Conservation (phyloP, 139 green algal genomes). For the Micromonas commoda region DNA sequence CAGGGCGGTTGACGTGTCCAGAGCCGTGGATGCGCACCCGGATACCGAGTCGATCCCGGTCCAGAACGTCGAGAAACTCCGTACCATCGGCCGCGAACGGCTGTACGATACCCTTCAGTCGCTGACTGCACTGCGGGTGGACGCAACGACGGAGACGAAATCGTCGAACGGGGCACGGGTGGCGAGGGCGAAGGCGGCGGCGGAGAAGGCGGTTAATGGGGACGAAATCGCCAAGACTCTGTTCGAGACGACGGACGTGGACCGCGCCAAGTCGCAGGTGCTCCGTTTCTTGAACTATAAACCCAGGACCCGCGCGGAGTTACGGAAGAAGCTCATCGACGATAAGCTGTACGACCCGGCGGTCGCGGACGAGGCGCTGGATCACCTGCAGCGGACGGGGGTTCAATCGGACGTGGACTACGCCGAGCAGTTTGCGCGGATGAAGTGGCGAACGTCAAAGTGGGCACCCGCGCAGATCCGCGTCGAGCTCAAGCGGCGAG, state of each 20-base stretch:
- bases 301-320: background rate
- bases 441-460: conserved; percentile 11
- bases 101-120: background rate
- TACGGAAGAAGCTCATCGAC: background rate
- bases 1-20: background rate
- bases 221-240: no score
- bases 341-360: conserved; percentile 15
- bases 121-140: background rate
- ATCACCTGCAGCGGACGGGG: background rate
- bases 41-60: background rate
- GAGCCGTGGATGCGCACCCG: background rate
- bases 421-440: background rate
- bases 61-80: background rate
- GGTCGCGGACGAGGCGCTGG: background rate
- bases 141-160: background rate
- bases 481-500: background rate
- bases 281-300: background rate
- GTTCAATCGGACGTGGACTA: background rate
- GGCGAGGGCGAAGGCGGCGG: no score
- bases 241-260: background rate
- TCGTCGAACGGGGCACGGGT: no score
- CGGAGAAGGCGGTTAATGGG: no score
- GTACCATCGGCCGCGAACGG: background rate
- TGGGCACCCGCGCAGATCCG: background rate
- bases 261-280: conserved; percentile 11